Evolutionary conservation across 2,329 filamentous ascomycete genomes (phyloP).

Genomic region (Mycosphaerella sp.): DNA sequence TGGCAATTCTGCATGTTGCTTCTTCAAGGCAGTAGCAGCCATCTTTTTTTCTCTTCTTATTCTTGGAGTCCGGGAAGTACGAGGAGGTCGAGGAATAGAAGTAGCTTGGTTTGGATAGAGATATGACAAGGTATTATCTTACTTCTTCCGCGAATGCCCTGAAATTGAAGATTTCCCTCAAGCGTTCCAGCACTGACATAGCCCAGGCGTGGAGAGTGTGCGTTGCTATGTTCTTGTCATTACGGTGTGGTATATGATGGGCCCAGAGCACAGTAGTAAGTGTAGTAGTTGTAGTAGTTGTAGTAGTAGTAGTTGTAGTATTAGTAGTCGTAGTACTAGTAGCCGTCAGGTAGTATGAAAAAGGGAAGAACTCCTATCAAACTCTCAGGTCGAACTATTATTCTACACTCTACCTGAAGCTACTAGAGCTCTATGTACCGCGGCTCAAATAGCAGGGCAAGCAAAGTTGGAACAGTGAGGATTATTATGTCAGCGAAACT

Average conservation of each 20-base stretch:
- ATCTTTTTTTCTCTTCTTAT: neutral
- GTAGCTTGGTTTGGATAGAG: too few relatives aligned
- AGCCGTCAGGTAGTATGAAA: too few relatives aligned
- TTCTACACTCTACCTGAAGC: too few relatives aligned
- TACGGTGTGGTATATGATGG: neutral
- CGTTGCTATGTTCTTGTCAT: neutral
- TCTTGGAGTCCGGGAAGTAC: too few relatives aligned
- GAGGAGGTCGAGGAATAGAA: too few relatives aligned
- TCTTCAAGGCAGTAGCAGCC: neutral
- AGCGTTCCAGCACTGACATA: constrained; percentile 10
- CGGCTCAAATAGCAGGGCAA: neutral
- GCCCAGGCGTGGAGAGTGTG: neutral
- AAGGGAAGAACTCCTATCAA: too few relatives aligned
- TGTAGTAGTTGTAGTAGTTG: neutral
- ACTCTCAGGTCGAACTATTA: too few relatives aligned
- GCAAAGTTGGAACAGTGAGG: too few relatives aligned
- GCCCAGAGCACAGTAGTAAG: neutral
- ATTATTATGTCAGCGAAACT: constrained; percentile 1
- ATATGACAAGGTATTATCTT: neutral
- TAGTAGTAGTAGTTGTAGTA: too few relatives aligned
- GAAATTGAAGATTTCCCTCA: constrained; percentile 14
- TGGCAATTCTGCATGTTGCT: neutral
- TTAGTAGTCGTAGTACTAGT: too few relatives aligned
- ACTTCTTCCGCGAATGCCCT: constrained; percentile 15
- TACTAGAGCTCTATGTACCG: constrained; percentile 1